Percentiles rank a stretch among this genome's conserved stretches.
Evolutionary conservation across 805 yeast species (phyloP).

Genomic region (Hanseniaspora thailandica): DNA sequence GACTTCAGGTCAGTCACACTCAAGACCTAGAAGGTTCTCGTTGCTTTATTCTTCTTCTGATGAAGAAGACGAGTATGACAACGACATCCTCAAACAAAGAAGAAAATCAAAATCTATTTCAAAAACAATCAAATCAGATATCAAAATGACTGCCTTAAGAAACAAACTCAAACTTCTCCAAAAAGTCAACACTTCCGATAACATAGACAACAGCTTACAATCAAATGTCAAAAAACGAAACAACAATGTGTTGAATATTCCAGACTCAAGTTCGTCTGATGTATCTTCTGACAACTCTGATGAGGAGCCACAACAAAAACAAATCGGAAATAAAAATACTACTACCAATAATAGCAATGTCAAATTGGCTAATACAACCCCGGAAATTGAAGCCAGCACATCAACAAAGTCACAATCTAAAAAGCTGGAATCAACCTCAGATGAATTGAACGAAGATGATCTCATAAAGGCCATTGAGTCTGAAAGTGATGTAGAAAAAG

Average conservation of each 20-base stretch:
- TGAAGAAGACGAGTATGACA: slow-evolving; percentile 18
- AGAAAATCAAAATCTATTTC: slow-evolving; percentile 15
- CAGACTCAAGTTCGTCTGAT: not conserved
- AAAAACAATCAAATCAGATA: slow-evolving; percentile 7
- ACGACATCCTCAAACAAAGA: slow-evolving; percentile 13
- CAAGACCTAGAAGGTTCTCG: slow-evolving; percentile 34
- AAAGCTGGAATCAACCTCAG: not conserved
- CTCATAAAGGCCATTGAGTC: slow-evolving; percentile 6
- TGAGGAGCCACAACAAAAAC: not conserved
- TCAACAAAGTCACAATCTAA: slow-evolving; percentile 17
- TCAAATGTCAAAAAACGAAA: slow-evolving; percentile 1
- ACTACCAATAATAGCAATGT: not conserved
- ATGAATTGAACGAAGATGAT: slow-evolving; percentile 4
- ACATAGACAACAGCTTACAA: slow-evolving; percentile 1
- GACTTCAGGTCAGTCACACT: not conserved
- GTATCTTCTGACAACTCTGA: not conserved
- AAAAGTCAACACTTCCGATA: slow-evolving; percentile 14
- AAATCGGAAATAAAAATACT: not conserved
- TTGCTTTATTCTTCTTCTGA: slow-evolving; percentile 33
- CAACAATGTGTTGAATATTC: not conserved
- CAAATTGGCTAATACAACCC: not conserved
- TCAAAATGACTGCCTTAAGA: slow-evolving; percentile 16
- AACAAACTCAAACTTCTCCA: slow-evolving; percentile 24
- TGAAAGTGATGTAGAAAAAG: slow-evolving; percentile 31
- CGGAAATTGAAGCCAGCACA: not conserved